A percentile compares a stretch with the other conserved stretches of the same genome.
Evolutionary conservation across 2,329 filamentous ascomycete genomes (phyloP).

Genomic region (Monosporascus sp.): DNA sequence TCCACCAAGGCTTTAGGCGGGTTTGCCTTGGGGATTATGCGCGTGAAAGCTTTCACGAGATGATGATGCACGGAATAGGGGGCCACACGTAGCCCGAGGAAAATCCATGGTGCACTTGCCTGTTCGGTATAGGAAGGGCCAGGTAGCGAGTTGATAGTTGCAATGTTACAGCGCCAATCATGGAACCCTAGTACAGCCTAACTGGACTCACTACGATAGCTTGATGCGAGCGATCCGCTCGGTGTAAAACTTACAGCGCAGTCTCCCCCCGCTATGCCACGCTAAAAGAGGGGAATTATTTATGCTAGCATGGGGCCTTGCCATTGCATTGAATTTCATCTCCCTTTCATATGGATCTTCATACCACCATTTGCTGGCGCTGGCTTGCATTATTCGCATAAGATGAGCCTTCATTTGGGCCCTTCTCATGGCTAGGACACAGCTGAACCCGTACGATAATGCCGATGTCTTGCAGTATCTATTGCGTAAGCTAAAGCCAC

Average conservation of each 20-base stretch:
- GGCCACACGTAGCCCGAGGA: too few species aligned
- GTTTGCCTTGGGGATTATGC: too few species aligned
- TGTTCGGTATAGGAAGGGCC: too few species aligned
- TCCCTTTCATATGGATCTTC: slow-evolving; percentile 1
- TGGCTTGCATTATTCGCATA: slow-evolving; percentile 1
- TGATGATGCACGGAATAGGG: too few species aligned
- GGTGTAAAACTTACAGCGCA: neutral
- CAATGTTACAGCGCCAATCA: too few species aligned
- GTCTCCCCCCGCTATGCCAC: neutral
- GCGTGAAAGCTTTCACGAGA: too few species aligned
- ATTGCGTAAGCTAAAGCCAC: too few species aligned
- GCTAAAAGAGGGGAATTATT: neutral
- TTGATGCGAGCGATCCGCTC: neutral
- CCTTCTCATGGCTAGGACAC: neutral
- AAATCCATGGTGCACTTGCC: too few species aligned
- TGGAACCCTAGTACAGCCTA: too few species aligned
- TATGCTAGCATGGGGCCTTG: neutral
- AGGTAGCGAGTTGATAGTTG: too few species aligned
- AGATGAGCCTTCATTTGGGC: neutral
- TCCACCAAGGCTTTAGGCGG: too few species aligned
- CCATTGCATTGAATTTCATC: neutral
- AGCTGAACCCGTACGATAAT: neutral
- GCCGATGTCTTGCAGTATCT: too few species aligned
- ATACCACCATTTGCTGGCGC: neutral
- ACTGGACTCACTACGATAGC: neutral